Conservation (phyloP, 306 rosid genomes). For the barrel medic (Medicago truncatula) region DNA sequence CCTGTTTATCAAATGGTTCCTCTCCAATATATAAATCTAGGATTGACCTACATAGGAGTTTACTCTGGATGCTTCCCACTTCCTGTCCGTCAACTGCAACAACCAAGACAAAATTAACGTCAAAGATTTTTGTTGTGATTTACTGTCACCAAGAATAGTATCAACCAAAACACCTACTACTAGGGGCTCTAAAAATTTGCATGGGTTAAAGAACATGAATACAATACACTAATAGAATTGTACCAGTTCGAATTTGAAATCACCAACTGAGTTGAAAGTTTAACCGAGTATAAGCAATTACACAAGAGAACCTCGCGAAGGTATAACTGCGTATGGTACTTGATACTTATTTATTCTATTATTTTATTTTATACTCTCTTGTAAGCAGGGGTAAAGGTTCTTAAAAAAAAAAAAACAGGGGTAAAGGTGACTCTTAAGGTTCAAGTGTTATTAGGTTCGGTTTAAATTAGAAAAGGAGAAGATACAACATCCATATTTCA, state of each 20-base stretch:
- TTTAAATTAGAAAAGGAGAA: neutral
- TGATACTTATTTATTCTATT: no score
- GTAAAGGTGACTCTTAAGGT: neutral
- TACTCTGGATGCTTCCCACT: constrained; percentile 90
- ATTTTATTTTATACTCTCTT: no score
- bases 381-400: no score
- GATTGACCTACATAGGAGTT: constrained; percentile 72
- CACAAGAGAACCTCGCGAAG: no score
- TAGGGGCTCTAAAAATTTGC: neutral
- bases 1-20: constrained; percentile 84
- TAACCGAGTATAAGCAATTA: no score
- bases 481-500: no score
- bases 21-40: constrained; percentile 89
- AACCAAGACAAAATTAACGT: constrained; percentile 22
- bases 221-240: no score
- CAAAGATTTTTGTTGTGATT: constrained; percentile 22
- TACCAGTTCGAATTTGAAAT: no score
- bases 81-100: constrained; percentile 90
- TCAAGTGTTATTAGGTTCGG: neutral
- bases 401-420: no score
- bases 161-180: neutral
- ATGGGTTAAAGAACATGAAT: no score
- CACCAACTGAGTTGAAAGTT: no score
- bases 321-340: no score
- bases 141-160: neutral